A percentile compares a stretch with the other conserved stretches of the same genome.
phyloP scores from a whole-genome alignment of 1,139 yeast genomes.

The Citeromyces hawaiiensis region DNA sequence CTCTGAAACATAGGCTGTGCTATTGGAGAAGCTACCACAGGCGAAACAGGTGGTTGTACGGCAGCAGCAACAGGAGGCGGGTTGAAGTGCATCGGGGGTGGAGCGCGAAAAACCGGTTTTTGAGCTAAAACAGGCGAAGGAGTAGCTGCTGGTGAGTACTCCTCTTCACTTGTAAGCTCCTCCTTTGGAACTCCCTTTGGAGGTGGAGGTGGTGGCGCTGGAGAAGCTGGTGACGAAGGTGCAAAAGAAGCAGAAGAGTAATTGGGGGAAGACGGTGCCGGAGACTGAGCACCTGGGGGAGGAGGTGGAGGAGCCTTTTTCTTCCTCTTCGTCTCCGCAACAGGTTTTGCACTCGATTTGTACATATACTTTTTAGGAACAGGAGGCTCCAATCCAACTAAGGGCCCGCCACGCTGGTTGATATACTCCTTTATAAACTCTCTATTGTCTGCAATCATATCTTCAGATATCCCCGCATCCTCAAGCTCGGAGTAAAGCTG shows the following conservation, averaged over 20 bases:
- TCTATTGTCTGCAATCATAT: conserved; percentile 79
- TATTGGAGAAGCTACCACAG: conserved; percentile 4
- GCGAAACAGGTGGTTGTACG: too few relatives aligned
- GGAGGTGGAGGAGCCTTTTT: conserved; percentile 6
- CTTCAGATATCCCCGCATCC: conserved; percentile 71
- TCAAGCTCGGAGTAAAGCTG: conserved; percentile 63
- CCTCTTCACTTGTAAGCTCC: conserved; percentile 4
- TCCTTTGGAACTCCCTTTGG: conserved; percentile 15
- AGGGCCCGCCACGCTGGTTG: conserved; percentile 66
- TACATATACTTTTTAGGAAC: conserved; percentile 47
- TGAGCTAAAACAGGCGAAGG: conserved; percentile 5
- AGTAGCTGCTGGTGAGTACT: conserved; percentile 8
- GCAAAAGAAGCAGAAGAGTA: conserved; percentile 11
- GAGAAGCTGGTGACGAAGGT: conserved; percentile 7
- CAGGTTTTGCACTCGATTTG: conserved; percentile 8
- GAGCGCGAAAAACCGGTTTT: conserved; percentile 15
- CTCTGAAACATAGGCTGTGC: conserved; percentile 3
- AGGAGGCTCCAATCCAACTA: conserved; percentile 81
- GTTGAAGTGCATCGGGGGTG: conserved; percentile 18
- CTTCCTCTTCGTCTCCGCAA: conserved; percentile 4
- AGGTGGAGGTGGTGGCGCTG: conserved; percentile 10
- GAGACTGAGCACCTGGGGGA: conserved; percentile 7
- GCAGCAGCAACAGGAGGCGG: conserved; percentile 9
- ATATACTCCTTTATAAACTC: conserved; percentile 73
- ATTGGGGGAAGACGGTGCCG: conserved; percentile 8